Conservation (phyloP, 352 stramenopile genomes). For the Aphanomyces cochlioides region DNA sequence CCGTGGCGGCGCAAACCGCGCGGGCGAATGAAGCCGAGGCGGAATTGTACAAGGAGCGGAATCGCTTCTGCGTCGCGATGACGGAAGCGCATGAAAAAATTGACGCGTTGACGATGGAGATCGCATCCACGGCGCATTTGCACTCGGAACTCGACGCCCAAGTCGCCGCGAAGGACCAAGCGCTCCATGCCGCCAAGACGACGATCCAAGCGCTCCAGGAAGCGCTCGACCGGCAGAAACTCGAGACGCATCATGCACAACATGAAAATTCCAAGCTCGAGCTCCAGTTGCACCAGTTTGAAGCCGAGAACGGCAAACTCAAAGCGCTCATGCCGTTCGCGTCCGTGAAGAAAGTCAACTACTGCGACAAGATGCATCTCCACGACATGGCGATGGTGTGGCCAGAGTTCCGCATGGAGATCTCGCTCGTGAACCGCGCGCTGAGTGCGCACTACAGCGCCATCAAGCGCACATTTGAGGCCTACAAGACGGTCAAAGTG, state of each 20-base stretch:
- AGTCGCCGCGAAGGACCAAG: neutral
- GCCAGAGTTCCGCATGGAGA: constrained; percentile 25
- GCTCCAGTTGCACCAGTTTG: neutral
- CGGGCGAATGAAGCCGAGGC: neutral
- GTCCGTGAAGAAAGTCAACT: constrained; percentile 24
- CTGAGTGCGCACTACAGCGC: neutral
- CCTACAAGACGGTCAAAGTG: constrained; percentile 11
- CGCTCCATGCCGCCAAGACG: neutral
- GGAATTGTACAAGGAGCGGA: neutral
- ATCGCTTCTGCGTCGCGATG: constrained; percentile 23
- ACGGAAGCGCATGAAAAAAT: constrained; percentile 11
- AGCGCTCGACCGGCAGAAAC: constrained; percentile 8
- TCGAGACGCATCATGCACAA: neutral
- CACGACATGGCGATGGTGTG: constrained; percentile 21
- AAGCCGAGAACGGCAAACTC: constrained; percentile 16
- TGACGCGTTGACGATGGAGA: neutral
- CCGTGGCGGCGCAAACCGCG: neutral
- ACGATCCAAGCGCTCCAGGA: constrained; percentile 17
- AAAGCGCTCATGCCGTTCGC: constrained; percentile 19
- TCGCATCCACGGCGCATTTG: neutral
- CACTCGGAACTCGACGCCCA: neutral
- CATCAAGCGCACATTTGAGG: constrained; percentile 8
- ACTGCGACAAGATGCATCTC: constrained; percentile 20
- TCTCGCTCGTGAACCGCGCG: constrained; percentile 12
- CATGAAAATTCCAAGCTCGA: neutral